Base-by-base conservation (phyloP, 2,329 filamentous ascomycete genomes). In the Pseudonectria buxi region DNA sequence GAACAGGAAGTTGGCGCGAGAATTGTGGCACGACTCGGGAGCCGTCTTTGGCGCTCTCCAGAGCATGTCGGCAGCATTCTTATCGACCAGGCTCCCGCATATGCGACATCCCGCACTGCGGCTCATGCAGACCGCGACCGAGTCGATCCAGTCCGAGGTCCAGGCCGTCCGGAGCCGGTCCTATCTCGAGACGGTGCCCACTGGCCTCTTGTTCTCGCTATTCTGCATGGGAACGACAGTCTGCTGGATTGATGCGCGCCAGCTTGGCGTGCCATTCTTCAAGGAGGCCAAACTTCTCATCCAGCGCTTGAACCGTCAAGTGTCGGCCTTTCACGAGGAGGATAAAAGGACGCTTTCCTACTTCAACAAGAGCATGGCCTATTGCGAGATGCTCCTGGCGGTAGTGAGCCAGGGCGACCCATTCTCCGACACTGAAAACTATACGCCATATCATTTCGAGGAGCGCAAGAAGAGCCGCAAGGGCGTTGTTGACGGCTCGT, bases 181-280 rank as follows among this genome's bases (percentile, higher is more conserved):
- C 1, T 31, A 36, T 9, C 26, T 40, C 11, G 40, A 50, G 4
- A 35, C 41, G 3, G 36, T 66, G 6, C 63, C 62, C 0, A 50
- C 59, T 0, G 59, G 57, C 3, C 45, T 62, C 3, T 43, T 66
- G 0, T 59, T 64, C 2, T 55, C 63, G 0, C 44, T 66, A 0
- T 64, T 64, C 25, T 66, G 63, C 28, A 46, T 66, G 2, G 62
- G 62, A 0, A 65, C 63, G 1, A 62, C 61, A 0, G 51, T 64
- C 0, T 62, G 61, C 42, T 66, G 63, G 63, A 50, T 66, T 0
- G 62, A 66, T 16, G 51, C 61, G 0, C 46, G 50, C 4, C 48
- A 56, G 7, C 30, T 62, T 2, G 60, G 58, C 1, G 32, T 55
- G 3, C 57, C 58, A 0, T 63, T 61, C 36, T 47, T 63, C 10